Evolutionary conservation across 306 rosid genomes (phyloP).

Genomic region (Prunus mume): DNA sequence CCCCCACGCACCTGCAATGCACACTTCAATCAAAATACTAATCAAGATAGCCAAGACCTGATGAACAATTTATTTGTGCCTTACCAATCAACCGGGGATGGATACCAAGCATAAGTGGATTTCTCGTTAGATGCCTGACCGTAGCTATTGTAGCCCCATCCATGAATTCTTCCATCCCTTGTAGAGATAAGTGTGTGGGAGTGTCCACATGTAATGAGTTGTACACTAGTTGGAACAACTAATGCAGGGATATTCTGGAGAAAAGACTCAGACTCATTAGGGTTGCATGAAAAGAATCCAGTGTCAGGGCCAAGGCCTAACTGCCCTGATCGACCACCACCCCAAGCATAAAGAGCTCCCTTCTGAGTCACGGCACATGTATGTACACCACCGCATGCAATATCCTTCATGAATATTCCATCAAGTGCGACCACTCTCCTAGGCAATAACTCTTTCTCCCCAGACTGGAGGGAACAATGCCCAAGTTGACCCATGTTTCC

Average conservation of each 20-base stretch:
- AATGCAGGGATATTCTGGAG: conserved; percentile 73
- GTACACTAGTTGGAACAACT: conserved; percentile 77
- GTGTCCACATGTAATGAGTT: conserved; percentile 86
- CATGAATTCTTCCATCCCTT: conserved; percentile 82
- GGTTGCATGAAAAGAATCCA: conserved; percentile 71
- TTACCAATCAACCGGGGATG: conserved; percentile 95
- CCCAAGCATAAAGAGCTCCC: conserved; percentile 94
- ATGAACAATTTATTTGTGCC: conserved; percentile 14
- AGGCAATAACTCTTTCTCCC: conserved; percentile 81
- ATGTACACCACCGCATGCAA: conserved; percentile 90
- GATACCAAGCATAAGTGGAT: conserved; percentile 91
- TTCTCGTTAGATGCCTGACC: conserved; percentile 96
- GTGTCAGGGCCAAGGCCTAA: conserved; percentile 86
- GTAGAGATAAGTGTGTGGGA: conserved; percentile 75
- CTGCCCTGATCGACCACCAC: conserved; percentile 91
- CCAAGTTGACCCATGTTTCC: conserved; percentile 99
- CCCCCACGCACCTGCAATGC: conserved; percentile 79
- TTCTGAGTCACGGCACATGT: conserved; percentile 74
- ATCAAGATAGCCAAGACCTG: conserved; percentile 15
- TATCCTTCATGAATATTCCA: conserved; percentile 52
- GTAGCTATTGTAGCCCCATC: conserved; percentile 96
- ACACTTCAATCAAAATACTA: conserved; percentile 23
- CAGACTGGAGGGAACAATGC: conserved; percentile 84
- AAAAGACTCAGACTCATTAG: conserved; percentile 54
- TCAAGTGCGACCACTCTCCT: conserved; percentile 89